These are phyloP conservation scores for Populus tomentosa DNA, from an alignment of 441 rosid species.

Conservation along the genomic window DNA sequence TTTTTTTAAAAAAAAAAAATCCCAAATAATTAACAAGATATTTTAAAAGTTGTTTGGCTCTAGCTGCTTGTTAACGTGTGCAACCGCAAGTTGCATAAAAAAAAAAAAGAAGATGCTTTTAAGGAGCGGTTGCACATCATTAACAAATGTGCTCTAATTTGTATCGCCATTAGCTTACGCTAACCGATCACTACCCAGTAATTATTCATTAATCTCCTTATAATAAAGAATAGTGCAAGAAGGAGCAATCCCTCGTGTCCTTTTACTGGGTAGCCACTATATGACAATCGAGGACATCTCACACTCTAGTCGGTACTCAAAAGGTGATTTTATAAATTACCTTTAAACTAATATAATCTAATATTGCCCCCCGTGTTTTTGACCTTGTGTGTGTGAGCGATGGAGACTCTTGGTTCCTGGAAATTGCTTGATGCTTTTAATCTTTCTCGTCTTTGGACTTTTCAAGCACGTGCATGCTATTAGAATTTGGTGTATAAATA, in stretches of 20 bases:
- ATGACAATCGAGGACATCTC: neutral
- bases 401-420: slow-evolving; percentile 6
- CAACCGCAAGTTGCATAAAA: too few relatives aligned
- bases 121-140: too few relatives aligned
- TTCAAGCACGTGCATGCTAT: neutral
- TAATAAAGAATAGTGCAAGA: too few relatives aligned
- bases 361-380: neutral
- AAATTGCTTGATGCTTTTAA: slow-evolving; percentile 2
- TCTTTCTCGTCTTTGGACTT: slow-evolving; percentile 11
- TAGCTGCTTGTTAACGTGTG: too few relatives aligned
- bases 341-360: neutral
- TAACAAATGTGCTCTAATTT: neutral
- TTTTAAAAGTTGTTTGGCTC: too few relatives aligned
- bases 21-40: too few relatives aligned
- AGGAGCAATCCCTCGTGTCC: neutral
- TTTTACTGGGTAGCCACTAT: neutral
- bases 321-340: neutral
- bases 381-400: neutral
- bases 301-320: neutral
- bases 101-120: too few relatives aligned
- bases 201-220: neutral
- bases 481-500: neutral
- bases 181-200: neutral
- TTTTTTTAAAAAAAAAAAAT: too few relatives aligned
- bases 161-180: neutral